Evolutionary conservation across 2,329 filamentous ascomycete species (phyloP).

Genomic region (Diaporthe vaccinii): DNA sequence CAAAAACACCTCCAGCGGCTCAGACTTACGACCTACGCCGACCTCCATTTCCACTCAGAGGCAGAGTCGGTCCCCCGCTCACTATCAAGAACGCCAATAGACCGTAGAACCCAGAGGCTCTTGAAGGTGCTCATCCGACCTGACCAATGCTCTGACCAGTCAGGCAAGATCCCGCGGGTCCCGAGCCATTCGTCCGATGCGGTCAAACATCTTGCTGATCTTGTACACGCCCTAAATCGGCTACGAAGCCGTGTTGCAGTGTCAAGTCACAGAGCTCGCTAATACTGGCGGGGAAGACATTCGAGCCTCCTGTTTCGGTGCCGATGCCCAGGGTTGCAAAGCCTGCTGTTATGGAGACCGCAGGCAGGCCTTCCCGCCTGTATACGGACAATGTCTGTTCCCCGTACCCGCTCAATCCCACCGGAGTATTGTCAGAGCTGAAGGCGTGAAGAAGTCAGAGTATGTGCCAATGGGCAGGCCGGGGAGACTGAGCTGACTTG

Average conservation of each 20-base stretch:
- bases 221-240: constrained; percentile 41
- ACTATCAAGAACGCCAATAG: constrained; percentile 42
- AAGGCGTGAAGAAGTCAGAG: constrained; percentile 40
- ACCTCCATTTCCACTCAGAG: constrained; percentile 42
- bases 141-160: constrained; percentile 39
- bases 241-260: constrained; percentile 38
- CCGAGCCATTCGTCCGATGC: constrained; percentile 45
- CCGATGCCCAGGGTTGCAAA: constrained; percentile 54
- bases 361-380: constrained; percentile 45
- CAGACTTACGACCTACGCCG: constrained; percentile 41
- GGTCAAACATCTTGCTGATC: constrained; percentile 43
- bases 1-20: not conserved
- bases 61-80: constrained; percentile 41
- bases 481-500: constrained; percentile 46
- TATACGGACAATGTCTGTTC: constrained; percentile 44
- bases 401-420: constrained; percentile 55
- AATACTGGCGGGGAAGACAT: constrained; percentile 55
- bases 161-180: constrained; percentile 42
- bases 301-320: constrained; percentile 55
- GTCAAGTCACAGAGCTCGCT: constrained; percentile 55
- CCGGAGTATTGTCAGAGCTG: constrained; percentile 52
- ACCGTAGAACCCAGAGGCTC: constrained; percentile 17
- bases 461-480: constrained; percentile 17
- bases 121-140: constrained; percentile 4
- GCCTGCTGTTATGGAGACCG: constrained; percentile 54